Evolutionary conservation across 768 basidiomycete species (phyloP), one percentile per base, ranked within the genome.

Genomic region (Termitomyces sp.): DNA sequence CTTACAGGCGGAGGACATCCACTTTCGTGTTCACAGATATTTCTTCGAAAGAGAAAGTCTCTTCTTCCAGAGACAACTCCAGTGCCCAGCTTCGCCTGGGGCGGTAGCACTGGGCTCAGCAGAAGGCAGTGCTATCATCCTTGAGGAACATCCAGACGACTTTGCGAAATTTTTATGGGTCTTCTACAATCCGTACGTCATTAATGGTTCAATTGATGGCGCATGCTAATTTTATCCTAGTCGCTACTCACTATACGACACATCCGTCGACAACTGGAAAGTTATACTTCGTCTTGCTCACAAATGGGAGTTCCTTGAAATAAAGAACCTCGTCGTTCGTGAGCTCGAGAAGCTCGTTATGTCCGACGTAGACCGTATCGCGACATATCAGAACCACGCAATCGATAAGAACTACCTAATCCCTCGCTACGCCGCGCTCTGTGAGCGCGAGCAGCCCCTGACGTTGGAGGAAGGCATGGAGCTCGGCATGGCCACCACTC

Each of bases 251-350:
- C 72, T 81, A 11, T 87, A 88, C 57, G 72, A 80, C 0, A 76
- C 83, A 0, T 68, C 71, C 0, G 70, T 81, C 6, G 73, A 76
- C 0, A 76, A 79, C 20, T 91, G 89, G 89, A 70, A 76, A 0
- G 73, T 76, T 0, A 84, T 91, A 36, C 69, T 91, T 0, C 75
- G 75, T 1, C 80, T 91, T 0, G 81, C 88, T 0, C 73, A 81
- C 24, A 65, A 74, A 6, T 91, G 84, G 84, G 63, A 67, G 0
- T 90, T 91, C 61, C 57, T 60, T 3, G 79, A 85, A 44, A 78
- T 89, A 11, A 80, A 84, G 41, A 69, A 73, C 1, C 80, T 89
- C 1, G 84, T 82, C 1, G 76, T 85, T 1, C 81, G 82, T 0
- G 82, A 89, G 50, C 73, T 89, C 0, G 82, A 84, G 47, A 75